phyloP scores from a whole-genome alignment of 2,329 filamentous ascomycete species.

The Botryotinia globosa region DNA sequence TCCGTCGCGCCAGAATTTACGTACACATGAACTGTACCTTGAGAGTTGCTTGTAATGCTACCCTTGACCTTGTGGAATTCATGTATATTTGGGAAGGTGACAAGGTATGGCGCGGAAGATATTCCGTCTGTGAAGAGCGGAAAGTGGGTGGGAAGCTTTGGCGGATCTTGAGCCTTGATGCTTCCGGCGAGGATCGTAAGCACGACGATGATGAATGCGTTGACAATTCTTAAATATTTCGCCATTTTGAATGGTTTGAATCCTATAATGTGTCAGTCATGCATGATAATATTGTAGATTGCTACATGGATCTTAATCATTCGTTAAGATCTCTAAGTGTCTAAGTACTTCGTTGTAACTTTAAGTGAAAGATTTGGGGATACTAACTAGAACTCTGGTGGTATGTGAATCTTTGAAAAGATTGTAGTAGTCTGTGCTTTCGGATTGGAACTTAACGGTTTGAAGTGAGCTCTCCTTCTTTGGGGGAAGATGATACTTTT shows the following conservation, averaged over 20 bases:
- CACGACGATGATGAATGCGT: fast-evolving
- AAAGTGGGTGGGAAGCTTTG: background rate
- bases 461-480: background rate
- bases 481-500: background rate
- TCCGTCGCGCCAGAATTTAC: background rate
- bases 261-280: background rate
- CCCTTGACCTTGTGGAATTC: background rate
- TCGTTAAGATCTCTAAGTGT: background rate
- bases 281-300: background rate
- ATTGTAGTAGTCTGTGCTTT: background rate
- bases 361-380: background rate
- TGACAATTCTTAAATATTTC: background rate
- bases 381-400: background rate
- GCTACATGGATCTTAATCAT: background rate
- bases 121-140: background rate
- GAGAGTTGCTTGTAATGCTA: background rate
- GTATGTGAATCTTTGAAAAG: background rate
- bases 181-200: too few species aligned
- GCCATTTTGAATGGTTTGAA: background rate
- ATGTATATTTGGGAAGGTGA: fast-evolving
- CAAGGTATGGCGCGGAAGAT: background rate
- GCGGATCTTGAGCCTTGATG: background rate
- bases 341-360: background rate
- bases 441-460: background rate
- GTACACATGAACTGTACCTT: background rate